Conservation (phyloP, 192 early-diverging fungal species). For the Dissophora ornata region DNA sequence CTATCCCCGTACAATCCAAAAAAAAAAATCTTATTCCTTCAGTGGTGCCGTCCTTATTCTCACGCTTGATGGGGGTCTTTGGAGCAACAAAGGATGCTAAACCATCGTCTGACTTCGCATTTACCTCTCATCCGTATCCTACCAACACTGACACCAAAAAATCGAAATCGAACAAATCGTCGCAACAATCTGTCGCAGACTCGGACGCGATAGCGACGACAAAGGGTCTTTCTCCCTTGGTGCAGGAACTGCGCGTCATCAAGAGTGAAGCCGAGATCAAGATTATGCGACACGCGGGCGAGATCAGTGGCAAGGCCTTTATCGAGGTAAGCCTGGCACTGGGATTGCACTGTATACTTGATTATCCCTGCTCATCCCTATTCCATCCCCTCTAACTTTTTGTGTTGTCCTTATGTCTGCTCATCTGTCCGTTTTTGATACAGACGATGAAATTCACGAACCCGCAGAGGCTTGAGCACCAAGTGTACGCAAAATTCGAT, state of each 20-base stretch:
- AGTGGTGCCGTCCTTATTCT: slow-evolving; percentile 9
- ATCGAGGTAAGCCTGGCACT: slow-evolving; percentile 65
- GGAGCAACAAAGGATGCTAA: slow-evolving; percentile 16
- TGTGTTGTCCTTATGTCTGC: not conserved
- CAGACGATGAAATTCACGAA: slow-evolving; percentile 81
- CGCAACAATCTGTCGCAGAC: slow-evolving; percentile 2
- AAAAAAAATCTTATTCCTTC: too few species aligned
- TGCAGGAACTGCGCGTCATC: slow-evolving; percentile 80
- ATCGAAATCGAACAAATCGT: too few species aligned
- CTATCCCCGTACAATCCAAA: too few species aligned
- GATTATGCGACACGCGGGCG: slow-evolving; percentile 81
- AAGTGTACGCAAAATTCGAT: slow-evolving; percentile 82
- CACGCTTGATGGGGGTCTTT: slow-evolving; percentile 10
- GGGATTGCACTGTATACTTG: not conserved
- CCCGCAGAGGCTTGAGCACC: slow-evolving; percentile 77
- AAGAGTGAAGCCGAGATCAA: slow-evolving; percentile 84
- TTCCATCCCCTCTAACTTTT: slow-evolving; percentile 1
- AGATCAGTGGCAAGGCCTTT: slow-evolving; percentile 85
- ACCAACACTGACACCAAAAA: not conserved
- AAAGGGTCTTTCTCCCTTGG: slow-evolving; percentile 58
- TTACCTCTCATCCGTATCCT: slow-evolving; percentile 25
- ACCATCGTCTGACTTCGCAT: slow-evolving; percentile 20
- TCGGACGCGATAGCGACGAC: slow-evolving; percentile 36
- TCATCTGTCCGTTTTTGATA: not conserved
- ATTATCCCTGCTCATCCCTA: not conserved